Base-by-base conservation (phyloP, 768 basidiomycete species). In the Clavulina sp. region DNA sequence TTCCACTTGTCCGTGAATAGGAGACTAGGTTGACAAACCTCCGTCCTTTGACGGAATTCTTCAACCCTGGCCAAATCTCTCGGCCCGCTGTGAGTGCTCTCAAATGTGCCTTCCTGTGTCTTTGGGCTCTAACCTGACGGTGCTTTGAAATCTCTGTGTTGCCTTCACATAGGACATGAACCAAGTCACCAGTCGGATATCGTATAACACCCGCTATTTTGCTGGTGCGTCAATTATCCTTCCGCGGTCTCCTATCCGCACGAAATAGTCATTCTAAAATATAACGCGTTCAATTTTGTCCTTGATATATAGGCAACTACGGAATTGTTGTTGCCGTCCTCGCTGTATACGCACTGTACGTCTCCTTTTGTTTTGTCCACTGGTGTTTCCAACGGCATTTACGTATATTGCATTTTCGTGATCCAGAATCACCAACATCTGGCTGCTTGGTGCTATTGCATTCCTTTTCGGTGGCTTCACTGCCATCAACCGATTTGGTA, bases 391-490 rank as follows among this genome's bases (percentile, higher is more conserved):
- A 19, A 19, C 38, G 16, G 28, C 30, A 6, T n/a, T 33, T 23
- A 34, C 19, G 16, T 21, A 13, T 38, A 38, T 21, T 38, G 13
- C 13, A 13, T 38, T 38, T 1, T 13, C 29, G 9, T 18, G 24
- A 34, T 19, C 23, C 54, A 89, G 87, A 57, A 65, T 97, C 58
- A 85, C 81, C 52, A 91, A 84, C 64, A 76, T 74, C n/a, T 66
- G 77, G 40, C 78, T 97, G 34, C 74, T 95, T 58, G 69, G 89
- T 61, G 80, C 92, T 4, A 69, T 95, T 56, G 73, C 69, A 21
- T 91, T 97, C 73, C 78, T 97, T 57, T 77, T 91, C 55, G 86
- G 88, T 31, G 93, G 93, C 4, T 96, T 96, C 68, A 65, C 78
- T 21, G 76, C 77, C 38, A 92, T 96, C 67, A 91, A 89, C 69